Conservation (phyloP, 148 eudicot species). For the Simmondsia chinensis region DNA sequence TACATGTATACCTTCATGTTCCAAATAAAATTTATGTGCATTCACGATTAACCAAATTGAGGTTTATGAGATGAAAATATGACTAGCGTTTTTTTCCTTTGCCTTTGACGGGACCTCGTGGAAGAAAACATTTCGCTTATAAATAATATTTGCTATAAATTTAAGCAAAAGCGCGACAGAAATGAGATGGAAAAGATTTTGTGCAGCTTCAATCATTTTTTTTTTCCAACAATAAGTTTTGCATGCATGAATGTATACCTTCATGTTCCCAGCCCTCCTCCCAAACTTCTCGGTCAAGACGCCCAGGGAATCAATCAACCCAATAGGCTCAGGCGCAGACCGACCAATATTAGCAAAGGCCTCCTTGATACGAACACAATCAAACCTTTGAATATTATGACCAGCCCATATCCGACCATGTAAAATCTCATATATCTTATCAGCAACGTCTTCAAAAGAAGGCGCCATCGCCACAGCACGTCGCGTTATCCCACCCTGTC, state of each 20-base stretch:
- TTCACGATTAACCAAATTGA: no score
- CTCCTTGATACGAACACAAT: conserved; percentile 67
- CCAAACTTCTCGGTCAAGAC: conserved; percentile 76
- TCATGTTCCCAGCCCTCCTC: conserved; percentile 93
- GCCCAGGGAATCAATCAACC: conserved; percentile 74
- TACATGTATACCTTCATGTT: no score
- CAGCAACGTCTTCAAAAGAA: conserved; percentile 57
- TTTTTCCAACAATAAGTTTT: no score
- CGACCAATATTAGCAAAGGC: conserved; percentile 64
- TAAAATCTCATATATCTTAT: conserved; percentile 45
- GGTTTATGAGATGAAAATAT: no score
- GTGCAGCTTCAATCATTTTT: no score
- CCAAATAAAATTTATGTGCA: no score
- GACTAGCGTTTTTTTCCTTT: no score
- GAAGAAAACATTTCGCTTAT: no score
- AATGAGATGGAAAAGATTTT: not conserved
- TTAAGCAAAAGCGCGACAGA: no score
- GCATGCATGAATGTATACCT: conserved; percentile 34
- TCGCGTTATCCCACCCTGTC: conserved; percentile 58
- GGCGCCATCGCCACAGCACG: conserved; percentile 51
- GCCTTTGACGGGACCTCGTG: no score
- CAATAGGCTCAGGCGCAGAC: conserved; percentile 58
- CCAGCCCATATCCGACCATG: conserved; percentile 91
- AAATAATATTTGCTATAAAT: no score
- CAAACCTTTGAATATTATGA: conserved; percentile 86